phyloP scores from a whole-genome alignment of 2,329 filamentous ascomycete species.

The Scedosporium minutisporum region DNA sequence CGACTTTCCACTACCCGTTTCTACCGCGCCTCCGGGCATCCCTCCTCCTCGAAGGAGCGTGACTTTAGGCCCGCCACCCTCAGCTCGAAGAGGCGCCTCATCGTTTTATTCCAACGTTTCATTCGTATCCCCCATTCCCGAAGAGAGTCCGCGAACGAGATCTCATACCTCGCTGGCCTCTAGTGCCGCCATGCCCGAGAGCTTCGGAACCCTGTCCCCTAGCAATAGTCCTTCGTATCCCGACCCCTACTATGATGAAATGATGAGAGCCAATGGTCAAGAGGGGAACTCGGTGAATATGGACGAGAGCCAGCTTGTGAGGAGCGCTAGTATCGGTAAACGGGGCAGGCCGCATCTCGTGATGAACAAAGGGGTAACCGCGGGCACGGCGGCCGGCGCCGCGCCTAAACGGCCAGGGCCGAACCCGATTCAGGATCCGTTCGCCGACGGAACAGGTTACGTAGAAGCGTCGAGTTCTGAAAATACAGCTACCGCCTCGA shows the following conservation, averaged over 20 bases:
- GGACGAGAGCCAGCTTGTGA: constrained; percentile 48
- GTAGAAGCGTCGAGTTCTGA: constrained; percentile 14
- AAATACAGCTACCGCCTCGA: neutral
- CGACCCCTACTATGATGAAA: constrained; percentile 32
- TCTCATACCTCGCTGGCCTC: constrained; percentile 60
- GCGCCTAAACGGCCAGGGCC: constrained; percentile 21
- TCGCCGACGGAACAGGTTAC: constrained; percentile 35
- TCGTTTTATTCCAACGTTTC: constrained; percentile 58
- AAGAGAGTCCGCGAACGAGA: constrained; percentile 51
- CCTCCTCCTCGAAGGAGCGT: constrained; percentile 36
- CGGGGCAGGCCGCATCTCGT: constrained; percentile 49
- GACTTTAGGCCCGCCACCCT: constrained; percentile 50
- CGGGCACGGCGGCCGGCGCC: neutral
- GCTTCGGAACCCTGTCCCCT: constrained; percentile 44
- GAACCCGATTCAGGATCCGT: constrained; percentile 27
- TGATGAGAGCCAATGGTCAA: neutral
- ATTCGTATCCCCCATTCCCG: constrained; percentile 65
- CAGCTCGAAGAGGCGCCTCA: constrained; percentile 48
- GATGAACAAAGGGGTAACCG: constrained; percentile 22
- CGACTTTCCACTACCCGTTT: constrained; percentile 42
- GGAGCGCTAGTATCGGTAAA: constrained; percentile 53
- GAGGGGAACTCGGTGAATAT: constrained; percentile 19
- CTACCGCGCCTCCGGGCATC: constrained; percentile 15
- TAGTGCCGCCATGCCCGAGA: constrained; percentile 61
- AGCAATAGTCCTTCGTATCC: constrained; percentile 32